Evolutionary conservation across 371 early-diverging fungal genomes (phyloP), one percentile per base, ranked within the genome.

Genomic region (Mucor indicus): DNA sequence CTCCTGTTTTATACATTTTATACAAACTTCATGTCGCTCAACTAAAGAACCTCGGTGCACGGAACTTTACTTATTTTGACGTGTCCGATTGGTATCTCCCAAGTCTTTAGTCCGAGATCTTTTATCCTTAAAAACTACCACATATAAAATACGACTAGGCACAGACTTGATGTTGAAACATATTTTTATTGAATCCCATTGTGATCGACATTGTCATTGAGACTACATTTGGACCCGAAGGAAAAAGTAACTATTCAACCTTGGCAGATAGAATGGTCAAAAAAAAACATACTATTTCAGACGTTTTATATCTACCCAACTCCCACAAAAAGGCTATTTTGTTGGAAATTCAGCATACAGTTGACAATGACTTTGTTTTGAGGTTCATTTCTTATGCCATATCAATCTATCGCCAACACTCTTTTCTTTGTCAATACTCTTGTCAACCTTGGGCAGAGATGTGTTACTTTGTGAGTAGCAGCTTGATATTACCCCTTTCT

Each of bases 331-430:
- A 22, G 7, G 36, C 19, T 11, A 35, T 45, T 35, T 35, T 45
- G 15, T 23, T 45, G 21, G 45, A 35, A 45, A 24, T 45, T 33
- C 45, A 45, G 16, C 45, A 45, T 45, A 45, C 36, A 24, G 45
- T 45, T 45, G 45, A 45, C 38, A 48, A 54, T 19, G 42, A 47
- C 19, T 54, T 54, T 43, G 37, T 38, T 40, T 42, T 48, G 43
- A 40, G 43, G 22, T 37, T 39, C 38, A 43, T 48, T 48, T 20
- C 24, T 42, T 48, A 54, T 17, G 41, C 42, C 55, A 54, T 54
- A 19, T 48, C 48, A 9, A 7, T 47, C 19, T 47, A 33, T 43
- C 43, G 42, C 13, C 51, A 50, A 15, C 48, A 22, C 21, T 32
- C 48, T 48, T 48, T 48, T 48, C 48, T 48, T 17, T 17, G 4